phyloP scores from a whole-genome alignment of 2,329 filamentous ascomycete genomes.

The Eutypa lata region DNA sequence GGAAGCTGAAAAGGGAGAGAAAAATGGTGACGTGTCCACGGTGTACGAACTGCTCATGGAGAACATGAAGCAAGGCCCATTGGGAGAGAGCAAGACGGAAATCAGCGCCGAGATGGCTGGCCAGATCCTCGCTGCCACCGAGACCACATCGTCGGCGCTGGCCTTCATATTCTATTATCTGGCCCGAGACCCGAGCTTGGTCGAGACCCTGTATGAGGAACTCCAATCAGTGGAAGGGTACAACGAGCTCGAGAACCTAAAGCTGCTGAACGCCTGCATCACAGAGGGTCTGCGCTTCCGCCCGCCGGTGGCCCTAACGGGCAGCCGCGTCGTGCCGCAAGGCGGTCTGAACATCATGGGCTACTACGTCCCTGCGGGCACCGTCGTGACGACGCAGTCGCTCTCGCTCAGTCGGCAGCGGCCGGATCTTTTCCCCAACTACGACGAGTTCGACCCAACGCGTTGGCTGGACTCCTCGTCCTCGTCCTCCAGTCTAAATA shows the following conservation, averaged over 20 bases:
- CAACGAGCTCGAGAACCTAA: slow-evolving; percentile 4
- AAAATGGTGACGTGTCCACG: slow-evolving; percentile 5
- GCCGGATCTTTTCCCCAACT: slow-evolving; percentile 14
- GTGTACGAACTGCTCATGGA: slow-evolving; percentile 9
- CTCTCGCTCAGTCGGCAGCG: slow-evolving; percentile 16
- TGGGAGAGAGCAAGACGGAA: slow-evolving; percentile 8
- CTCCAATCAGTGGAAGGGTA: slow-evolving; percentile 1
- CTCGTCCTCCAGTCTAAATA: not conserved
- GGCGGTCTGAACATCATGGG: slow-evolving; percentile 12
- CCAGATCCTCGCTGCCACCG: slow-evolving; percentile 13
- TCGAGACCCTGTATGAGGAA: slow-evolving; percentile 11
- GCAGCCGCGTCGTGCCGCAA: slow-evolving; percentile 11
- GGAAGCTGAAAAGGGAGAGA: slow-evolving; percentile 3
- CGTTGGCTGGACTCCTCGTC: slow-evolving; percentile 11
- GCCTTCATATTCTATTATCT: slow-evolving; percentile 16
- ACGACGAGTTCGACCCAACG: slow-evolving; percentile 11
- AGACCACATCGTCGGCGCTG: slow-evolving; percentile 15
- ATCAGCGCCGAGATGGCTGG: slow-evolving; percentile 16
- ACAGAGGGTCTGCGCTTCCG: slow-evolving; percentile 15
- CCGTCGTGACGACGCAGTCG: slow-evolving; percentile 15
- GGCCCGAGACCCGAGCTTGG: slow-evolving; percentile 4
- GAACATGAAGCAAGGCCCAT: not conserved
- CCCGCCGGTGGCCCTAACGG: slow-evolving; percentile 14
- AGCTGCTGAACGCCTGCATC: slow-evolving; percentile 14
- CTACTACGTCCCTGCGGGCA: slow-evolving; percentile 11